Percentiles rank a stretch among this genome's conserved stretches.
phyloP scores from a whole-genome alignment of 192 early-diverging fungal species.

The Cladochytrium replicatum region DNA sequence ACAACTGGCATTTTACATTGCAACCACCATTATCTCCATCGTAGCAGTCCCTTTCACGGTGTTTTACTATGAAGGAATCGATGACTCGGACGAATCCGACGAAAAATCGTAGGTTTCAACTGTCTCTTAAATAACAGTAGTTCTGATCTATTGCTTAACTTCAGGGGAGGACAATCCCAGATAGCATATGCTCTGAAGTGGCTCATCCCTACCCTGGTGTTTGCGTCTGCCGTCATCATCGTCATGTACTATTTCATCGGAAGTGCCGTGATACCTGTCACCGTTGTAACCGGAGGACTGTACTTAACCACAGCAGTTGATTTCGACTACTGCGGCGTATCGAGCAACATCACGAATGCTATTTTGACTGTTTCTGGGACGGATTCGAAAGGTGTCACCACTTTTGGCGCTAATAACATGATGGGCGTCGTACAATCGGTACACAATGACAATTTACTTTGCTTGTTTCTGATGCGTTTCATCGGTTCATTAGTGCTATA shows the following conservation, averaged over 20 bases:
- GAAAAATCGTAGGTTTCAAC: slow-evolving; percentile 21
- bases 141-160: not conserved
- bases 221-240: slow-evolving; percentile 28
- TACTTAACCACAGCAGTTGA: slow-evolving; percentile 3
- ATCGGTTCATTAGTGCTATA: not conserved
- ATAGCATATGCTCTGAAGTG: slow-evolving; percentile 46
- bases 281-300: slow-evolving; percentile 15
- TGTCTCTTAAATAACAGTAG: slow-evolving; percentile 4
- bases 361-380: no score
- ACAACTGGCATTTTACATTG: slow-evolving; percentile 36
- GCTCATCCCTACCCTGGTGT: slow-evolving; percentile 37
- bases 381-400: no score
- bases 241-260: slow-evolving; percentile 35
- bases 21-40: slow-evolving; percentile 32
- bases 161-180: slow-evolving; percentile 20
- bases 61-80: slow-evolving; percentile 51
- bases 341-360: no score
- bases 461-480: not conserved
- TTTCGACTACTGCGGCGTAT: slow-evolving; percentile 20
- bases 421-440: no score
- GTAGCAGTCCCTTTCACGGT: slow-evolving; percentile 48
- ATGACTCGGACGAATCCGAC: slow-evolving; percentile 35
- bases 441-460: slow-evolving; percentile 2
- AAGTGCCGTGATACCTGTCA: slow-evolving; percentile 28
- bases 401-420: no score